Evolutionary conservation across 768 basidiomycete genomes (phyloP), one percentile per base, ranked within the genome.

Genomic region (Mrakia gelida): DNA sequence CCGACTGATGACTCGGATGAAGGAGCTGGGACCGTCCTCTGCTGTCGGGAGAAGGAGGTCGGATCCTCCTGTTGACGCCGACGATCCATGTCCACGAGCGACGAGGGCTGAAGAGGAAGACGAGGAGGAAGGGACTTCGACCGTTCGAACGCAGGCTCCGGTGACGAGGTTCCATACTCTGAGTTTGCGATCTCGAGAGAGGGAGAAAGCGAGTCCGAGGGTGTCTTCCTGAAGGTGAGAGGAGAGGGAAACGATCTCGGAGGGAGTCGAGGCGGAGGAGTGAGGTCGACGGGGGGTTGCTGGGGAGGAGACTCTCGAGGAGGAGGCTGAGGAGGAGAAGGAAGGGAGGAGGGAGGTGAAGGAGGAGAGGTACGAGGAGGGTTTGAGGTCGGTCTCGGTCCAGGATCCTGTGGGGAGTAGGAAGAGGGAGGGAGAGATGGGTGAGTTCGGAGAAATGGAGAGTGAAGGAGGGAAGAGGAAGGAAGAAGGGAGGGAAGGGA

Each of bases 171-270:
- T 91, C 95, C 95, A 98, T 62, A 92, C 86, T 56, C 94, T 88
- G 61, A 98, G 86, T 49, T 90, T 91, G 75, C 92, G 88, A 86
- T 97, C 94, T 75, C 94, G 88, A 13, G 95, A 94, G 61, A 98
- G 87, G 1, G 94, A 91, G 89, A 93, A 96, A 30, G 91, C 86
- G 81, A 92, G 87, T 52, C 87, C 88, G 76, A 92, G 87, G 82
- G 92, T 91, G 21, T 91, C 91, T 26, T 92, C 92, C 85, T 90
- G 91, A 61, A 91, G 89, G 83, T 90, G 88, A 63, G 89, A 90
- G 9, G 92, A 88, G 59, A 93, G 86, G 63, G 92, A 89, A 68
- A 94, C 86, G 71, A 92, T 89, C 79, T 91, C 89, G 28, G 89
- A 85, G 9, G 87, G 87, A 82, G 49, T 86, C 81, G 34, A 88